Base-by-base conservation (phyloP, 1,284 basidiomycete species). In the Cutaneotrichosporon cavernicola region DNA sequence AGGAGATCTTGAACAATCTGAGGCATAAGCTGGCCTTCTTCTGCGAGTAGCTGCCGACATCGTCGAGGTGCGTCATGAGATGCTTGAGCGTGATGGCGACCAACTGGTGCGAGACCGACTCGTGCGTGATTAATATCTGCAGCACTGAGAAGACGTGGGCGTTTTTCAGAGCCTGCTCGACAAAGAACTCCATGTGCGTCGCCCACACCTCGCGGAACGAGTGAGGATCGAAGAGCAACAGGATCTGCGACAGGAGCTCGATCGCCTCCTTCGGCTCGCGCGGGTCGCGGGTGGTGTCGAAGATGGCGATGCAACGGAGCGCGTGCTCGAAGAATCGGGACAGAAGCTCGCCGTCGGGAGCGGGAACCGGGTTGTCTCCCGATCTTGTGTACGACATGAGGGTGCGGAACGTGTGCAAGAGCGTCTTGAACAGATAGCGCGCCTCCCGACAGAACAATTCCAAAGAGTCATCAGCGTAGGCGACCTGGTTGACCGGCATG, bases 191-290 rank as follows among this genome's bases (percentile, higher is more conserved):
- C 81, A 97, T 90, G 77, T 91, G 91, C 74, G 87, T 88, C 46
- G 90, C 92, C 94, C 91, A 97, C 26, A 97, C 90, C 78, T 97
- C 92, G 75, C 95, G 90, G 78, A 97, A 95, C 66, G 94, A 89
- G 74, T 96, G 90, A 5, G 91, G 84, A 75, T 97, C 91, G 69
- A 93, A 86, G 73, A 94, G 90, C 50, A 87, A 80, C 46, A 96
- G 86, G 61, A 90, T 88, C 43, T 86, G 84, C 5, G 87, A 88
- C 64, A 99, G 88, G 82, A 89, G 88, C 66, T 99, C 96, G 76
- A 95, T 87, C 16, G 89, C 88, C 73, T 97, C 93, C 65, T 88
- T 91, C 65, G 90, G 88, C 69, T 97, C 93, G 57, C 89, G 87
- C 49, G 86, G 85, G 69, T 95, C 90, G 38, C 80, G 72, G 36